These are phyloP conservation scores for Pseudevernia furfuracea DNA, from an alignment of 495 filamentous ascomycete genomes.

Conservation along the genomic window DNA sequence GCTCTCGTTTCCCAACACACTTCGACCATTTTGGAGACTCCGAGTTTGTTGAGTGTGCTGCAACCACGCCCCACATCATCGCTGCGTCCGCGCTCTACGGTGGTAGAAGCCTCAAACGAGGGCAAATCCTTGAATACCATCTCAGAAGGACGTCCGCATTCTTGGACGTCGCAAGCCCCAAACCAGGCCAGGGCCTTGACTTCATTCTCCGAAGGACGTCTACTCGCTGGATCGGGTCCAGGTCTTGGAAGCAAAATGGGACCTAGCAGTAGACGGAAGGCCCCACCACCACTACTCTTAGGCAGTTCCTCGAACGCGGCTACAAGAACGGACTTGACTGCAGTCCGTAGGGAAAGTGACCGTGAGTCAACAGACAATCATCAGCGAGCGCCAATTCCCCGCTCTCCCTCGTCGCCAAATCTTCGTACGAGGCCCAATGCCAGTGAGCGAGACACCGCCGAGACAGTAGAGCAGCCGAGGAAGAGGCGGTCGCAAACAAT, in stretches of 20 bases:
- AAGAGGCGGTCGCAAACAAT: background rate
- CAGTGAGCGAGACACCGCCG: background rate
- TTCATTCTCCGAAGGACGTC: background rate
- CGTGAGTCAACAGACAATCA: background rate
- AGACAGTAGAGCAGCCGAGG: too few relatives aligned
- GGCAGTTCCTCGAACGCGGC: too few relatives aligned
- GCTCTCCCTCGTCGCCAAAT: conserved; percentile 9
- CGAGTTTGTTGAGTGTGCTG: background rate
- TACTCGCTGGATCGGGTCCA: conserved; percentile 11
- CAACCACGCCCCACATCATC: too few relatives aligned
- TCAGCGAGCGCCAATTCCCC: background rate
- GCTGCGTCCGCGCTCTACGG: too few relatives aligned
- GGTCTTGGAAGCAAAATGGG: conserved; percentile 10
- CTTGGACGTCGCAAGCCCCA: background rate
- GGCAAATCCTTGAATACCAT: background rate
- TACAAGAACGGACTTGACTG: background rate
- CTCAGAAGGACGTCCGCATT: background rate
- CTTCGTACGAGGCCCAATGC: conserved; percentile 4
- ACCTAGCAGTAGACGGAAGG: background rate
- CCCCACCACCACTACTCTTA: background rate
- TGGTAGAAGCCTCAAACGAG: background rate
- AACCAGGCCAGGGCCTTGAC: background rate
- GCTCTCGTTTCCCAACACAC: too few relatives aligned
- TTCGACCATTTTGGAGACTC: too few relatives aligned
- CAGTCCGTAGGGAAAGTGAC: background rate